A percentile compares a stretch with the other conserved stretches of the same genome.
These are phyloP conservation scores for Phytophthora litchii DNA, from an alignment of 352 stramenopile species.

Conservation along the genomic window DNA sequence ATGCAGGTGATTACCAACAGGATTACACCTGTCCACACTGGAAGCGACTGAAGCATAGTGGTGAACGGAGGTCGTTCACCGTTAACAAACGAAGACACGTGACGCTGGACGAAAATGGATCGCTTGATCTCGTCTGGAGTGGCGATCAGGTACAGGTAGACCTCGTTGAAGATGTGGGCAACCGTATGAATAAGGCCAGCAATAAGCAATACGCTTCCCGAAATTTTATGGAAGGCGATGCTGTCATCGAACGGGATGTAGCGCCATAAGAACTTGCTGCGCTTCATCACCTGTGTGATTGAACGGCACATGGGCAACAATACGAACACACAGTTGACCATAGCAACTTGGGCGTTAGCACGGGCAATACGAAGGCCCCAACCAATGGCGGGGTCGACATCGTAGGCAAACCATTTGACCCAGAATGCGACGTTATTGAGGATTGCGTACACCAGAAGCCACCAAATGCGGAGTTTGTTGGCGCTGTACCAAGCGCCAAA, in stretches of 20 bases:
- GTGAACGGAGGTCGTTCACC: constrained; percentile 64
- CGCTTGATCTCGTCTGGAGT: constrained; percentile 60
- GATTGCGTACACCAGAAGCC: constrained; percentile 74
- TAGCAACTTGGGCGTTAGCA: constrained; percentile 74
- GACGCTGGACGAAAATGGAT: constrained; percentile 65
- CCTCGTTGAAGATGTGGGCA: constrained; percentile 74
- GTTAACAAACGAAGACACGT: constrained; percentile 55
- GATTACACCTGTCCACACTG: constrained; percentile 73
- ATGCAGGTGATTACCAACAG: constrained; percentile 70
- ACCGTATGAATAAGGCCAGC: constrained; percentile 66
- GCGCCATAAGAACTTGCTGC: constrained; percentile 61
- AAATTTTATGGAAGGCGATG: constrained; percentile 84
- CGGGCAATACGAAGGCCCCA: constrained; percentile 76
- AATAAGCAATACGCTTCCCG: constrained; percentile 60
- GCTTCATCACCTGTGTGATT: constrained; percentile 77
- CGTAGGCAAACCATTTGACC: constrained; percentile 74
- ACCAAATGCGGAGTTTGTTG: constrained; percentile 82
- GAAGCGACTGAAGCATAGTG: constrained; percentile 68
- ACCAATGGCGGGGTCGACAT: constrained; percentile 75
- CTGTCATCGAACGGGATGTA: constrained; percentile 84
- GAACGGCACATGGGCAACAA: constrained; percentile 82
- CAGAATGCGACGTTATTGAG: constrained; percentile 76
- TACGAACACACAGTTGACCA: constrained; percentile 82
- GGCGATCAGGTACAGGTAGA: constrained; percentile 70
- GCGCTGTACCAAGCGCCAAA: constrained; percentile 72